These are phyloP conservation scores for Paramecium caudatum DNA, from an alignment of 73 alveolate species.

Conservation along the genomic window DNA sequence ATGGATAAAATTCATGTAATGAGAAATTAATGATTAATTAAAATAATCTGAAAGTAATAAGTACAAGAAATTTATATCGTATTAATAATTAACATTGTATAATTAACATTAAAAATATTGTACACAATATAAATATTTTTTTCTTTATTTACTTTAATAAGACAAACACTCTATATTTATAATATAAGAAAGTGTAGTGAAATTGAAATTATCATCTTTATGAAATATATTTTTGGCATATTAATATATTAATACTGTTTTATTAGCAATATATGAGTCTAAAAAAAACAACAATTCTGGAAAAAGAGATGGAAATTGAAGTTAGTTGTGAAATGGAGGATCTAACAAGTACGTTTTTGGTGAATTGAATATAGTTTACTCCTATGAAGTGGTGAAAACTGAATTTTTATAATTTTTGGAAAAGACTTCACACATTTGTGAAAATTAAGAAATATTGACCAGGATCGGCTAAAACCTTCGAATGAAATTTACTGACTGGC, in stretches of 20 bases:
- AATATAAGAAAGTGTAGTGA: neutral
- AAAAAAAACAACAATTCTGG: no score
- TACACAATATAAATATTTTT: no score
- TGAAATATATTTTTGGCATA: no score
- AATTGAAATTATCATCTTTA: neutral
- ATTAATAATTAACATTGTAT: no score
- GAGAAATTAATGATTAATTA: no score
- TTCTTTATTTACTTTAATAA: neutral
- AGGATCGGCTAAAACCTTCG: slow-evolving; percentile 12
- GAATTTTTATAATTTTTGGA: slow-evolving; percentile 15
- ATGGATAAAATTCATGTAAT: no score
- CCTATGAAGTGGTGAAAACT: neutral
- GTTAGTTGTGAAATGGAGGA: slow-evolving; percentile 68
- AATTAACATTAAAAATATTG: no score
- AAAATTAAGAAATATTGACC: neutral
- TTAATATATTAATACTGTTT: neutral
- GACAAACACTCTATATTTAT: neutral
- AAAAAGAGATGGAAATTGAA: neutral
- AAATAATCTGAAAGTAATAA: no score
- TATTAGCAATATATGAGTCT: neutral
- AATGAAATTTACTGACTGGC: slow-evolving; percentile 52
- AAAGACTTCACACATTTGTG: neutral
- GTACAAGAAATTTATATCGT: no score
- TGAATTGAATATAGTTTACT: neutral
- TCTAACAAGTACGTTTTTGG: slow-evolving; percentile 1